Evolutionary conservation across 768 basidiomycete species (phyloP).

Genomic region (Hypholoma sublateritium): DNA sequence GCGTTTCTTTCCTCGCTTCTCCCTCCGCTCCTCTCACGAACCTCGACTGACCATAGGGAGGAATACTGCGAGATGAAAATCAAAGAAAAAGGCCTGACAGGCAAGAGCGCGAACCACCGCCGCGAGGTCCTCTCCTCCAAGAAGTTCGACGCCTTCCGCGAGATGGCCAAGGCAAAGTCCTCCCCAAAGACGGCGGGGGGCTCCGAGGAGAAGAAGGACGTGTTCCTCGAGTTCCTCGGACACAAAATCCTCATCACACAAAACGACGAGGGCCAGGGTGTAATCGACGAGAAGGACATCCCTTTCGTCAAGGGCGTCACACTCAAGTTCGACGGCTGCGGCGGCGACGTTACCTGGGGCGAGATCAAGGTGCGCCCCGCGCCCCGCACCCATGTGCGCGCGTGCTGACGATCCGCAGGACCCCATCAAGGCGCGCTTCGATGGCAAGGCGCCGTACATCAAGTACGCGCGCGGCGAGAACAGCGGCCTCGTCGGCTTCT

Average conservation of each 20-base stretch:
- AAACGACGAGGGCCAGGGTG: constrained; percentile 61
- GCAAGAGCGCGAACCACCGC: constrained; percentile 63
- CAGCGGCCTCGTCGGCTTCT: constrained; percentile 55
- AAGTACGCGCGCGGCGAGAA: constrained; percentile 47
- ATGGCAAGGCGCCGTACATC: constrained; percentile 50
- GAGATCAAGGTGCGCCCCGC: constrained; percentile 46
- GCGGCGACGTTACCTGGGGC: constrained; percentile 45
- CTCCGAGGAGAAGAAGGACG: constrained; percentile 43
- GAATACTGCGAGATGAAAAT: constrained; percentile 96
- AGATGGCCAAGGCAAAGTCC: constrained; percentile 47
- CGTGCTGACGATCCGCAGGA: constrained; percentile 26
- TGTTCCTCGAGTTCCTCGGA: constrained; percentile 77
- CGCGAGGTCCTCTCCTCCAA: constrained; percentile 48
- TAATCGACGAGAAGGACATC: constrained; percentile 59
- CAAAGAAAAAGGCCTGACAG: constrained; percentile 87
- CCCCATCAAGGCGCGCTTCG: constrained; percentile 50
- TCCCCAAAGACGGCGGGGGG: constrained; percentile 28
- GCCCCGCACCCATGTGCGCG: neutral
- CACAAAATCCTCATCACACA: constrained; percentile 62
- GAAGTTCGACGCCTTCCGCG: constrained; percentile 78
- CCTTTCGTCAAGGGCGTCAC: constrained; percentile 56
- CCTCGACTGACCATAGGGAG: constrained; percentile 42
- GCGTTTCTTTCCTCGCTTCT: constrained; percentile 20
- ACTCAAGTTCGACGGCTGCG: constrained; percentile 57
- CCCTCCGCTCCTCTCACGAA: neutral